A percentile compares a stretch with the other conserved stretches of the same genome.
Conservation (phyloP, 129 eudicot species). For the Escallonia rubra region DNA sequence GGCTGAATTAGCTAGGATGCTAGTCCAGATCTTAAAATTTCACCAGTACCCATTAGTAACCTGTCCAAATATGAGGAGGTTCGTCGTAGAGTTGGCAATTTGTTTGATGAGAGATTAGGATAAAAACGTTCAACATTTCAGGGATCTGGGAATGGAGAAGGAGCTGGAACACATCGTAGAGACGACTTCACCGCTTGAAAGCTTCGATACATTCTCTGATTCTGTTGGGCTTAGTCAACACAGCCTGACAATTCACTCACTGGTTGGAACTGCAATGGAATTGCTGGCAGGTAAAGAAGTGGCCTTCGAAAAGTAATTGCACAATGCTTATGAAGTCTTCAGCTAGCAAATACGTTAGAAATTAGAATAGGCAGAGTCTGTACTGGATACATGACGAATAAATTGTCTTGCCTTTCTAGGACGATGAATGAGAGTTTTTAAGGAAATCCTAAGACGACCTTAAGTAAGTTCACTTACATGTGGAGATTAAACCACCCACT, state of each 20-base stretch:
- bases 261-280: slow-evolving; percentile 62
- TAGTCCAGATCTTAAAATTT: slow-evolving; percentile 46
- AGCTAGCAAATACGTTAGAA: no score
- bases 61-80: slow-evolving; percentile 73
- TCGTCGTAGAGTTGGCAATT: slow-evolving; percentile 58
- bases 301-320: no score
- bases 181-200: slow-evolving; percentile 80
- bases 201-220: slow-evolving; percentile 82
- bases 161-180: slow-evolving; percentile 68
- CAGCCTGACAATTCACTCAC: slow-evolving; percentile 54
- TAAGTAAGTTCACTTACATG: no score
- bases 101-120: slow-evolving; percentile 79
- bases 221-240: slow-evolving; percentile 75
- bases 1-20: slow-evolving; percentile 41
- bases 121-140: slow-evolving; percentile 34
- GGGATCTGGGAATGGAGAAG: slow-evolving; percentile 40
- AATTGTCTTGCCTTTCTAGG: no score
- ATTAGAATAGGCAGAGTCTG: no score
- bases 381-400: no score
- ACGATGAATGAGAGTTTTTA: no score
- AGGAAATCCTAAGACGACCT: no score
- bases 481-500: no score
- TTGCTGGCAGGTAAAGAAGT: slow-evolving; percentile 27
- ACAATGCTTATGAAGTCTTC: no score
- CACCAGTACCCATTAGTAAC: slow-evolving; percentile 56